Conservation (phyloP, 2,329 filamentous ascomycete genomes). For the Fusarium paranaense region DNA sequence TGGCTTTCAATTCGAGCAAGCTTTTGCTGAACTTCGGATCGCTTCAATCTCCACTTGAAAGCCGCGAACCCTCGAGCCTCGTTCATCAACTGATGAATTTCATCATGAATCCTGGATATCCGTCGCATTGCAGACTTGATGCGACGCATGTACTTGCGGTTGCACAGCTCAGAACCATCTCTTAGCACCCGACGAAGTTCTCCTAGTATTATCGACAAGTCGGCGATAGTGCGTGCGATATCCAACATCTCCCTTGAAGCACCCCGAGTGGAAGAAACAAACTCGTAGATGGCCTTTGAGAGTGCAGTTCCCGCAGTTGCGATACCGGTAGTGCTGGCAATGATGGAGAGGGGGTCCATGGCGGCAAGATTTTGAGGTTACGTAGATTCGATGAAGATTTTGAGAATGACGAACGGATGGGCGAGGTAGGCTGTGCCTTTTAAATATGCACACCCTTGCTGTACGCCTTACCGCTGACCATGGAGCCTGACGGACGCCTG, state of each 20-base stretch:
- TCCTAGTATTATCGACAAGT: not conserved
- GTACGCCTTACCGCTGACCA: not conserved
- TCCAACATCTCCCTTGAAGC: not conserved
- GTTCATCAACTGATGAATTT: not conserved
- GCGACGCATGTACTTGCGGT: not conserved
- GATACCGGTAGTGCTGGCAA: not conserved
- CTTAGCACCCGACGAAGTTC: not conserved
- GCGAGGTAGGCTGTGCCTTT: not conserved
- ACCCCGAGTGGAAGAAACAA: not conserved
- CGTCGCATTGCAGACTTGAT: not conserved
- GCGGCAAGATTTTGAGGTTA: not conserved
- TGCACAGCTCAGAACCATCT: not conserved
- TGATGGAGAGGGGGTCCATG: not conserved
- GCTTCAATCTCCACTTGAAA: not conserved
- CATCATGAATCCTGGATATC: not conserved
- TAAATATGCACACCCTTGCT: not conserved
- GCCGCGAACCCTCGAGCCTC: not conserved
- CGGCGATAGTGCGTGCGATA: not conserved
- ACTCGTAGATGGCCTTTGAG: not conserved
- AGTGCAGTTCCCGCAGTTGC: not conserved
- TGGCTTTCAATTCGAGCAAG: not conserved
- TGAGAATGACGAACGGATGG: not conserved
- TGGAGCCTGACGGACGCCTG: not conserved
- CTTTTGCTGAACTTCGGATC: not conserved
- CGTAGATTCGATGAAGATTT: not conserved